Evolutionary conservation across 2,329 filamentous ascomycete species (phyloP).

Genomic region (Claviceps cyperi): DNA sequence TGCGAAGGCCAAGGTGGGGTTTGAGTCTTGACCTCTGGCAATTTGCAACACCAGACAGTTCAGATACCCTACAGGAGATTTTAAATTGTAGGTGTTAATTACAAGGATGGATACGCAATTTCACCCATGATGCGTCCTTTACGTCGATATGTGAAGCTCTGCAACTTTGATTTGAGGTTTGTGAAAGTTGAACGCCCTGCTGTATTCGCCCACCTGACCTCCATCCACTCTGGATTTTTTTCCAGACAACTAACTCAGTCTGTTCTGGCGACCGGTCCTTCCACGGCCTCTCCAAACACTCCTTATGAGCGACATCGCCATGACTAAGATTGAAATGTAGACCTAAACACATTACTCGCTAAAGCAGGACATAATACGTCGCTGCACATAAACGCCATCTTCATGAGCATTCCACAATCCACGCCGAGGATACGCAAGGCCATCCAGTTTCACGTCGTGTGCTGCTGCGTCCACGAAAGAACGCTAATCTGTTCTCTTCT

Average conservation of each 20-base stretch:
- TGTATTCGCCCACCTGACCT: too few relatives aligned
- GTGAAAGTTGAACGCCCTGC: too few relatives aligned
- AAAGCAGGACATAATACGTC: neutral
- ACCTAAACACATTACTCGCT: neutral
- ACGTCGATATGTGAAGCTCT: too few relatives aligned
- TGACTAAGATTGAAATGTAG: neutral
- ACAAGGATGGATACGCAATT: too few relatives aligned
- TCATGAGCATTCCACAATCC: neutral
- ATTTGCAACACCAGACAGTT: neutral
- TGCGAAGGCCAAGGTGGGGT: conserved; percentile 9
- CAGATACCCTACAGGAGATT: neutral
- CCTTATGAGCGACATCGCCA: neutral
- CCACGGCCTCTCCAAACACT: too few relatives aligned
- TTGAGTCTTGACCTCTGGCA: neutral
- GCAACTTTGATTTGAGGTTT: too few relatives aligned
- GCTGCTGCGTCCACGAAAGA: neutral
- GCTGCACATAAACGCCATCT: conserved; percentile 1
- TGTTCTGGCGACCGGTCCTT: too few relatives aligned
- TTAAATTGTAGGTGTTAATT: neutral
- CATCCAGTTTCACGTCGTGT: neutral
- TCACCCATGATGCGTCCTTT: too few relatives aligned
- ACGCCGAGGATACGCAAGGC: neutral
- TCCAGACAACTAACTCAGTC: too few relatives aligned
- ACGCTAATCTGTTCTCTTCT: conserved; percentile 19
- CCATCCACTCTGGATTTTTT: too few relatives aligned